Percentiles rank a stretch among this genome's conserved stretches.
Evolutionary conservation across 768 basidiomycete genomes (phyloP).

Genomic region (Boletus pseudo-olivaceus): DNA sequence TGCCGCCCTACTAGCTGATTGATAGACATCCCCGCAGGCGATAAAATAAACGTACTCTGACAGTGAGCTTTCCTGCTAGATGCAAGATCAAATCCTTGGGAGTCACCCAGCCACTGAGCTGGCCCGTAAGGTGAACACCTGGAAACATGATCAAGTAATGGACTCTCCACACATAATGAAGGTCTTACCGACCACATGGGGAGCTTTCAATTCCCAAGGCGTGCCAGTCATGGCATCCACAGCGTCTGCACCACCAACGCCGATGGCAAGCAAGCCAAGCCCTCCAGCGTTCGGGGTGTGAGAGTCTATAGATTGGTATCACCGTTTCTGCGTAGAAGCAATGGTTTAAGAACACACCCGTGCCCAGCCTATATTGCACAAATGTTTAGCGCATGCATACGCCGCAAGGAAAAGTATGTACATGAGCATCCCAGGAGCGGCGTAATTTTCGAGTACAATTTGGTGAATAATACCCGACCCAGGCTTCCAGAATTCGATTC

Average conservation of each 20-base stretch:
- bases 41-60: constrained; percentile 55
- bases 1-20: constrained; percentile 68
- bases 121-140: constrained; percentile 88
- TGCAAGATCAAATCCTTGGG: constrained; percentile 96
- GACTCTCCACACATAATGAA: background rate
- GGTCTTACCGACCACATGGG: constrained; percentile 68
- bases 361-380: constrained; percentile 62
- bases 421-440: constrained; percentile 94
- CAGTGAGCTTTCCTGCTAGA: constrained; percentile 90
- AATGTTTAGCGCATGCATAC: constrained; percentile 1
- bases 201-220: constrained; percentile 96
- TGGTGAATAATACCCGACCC: constrained; percentile 93
- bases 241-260: constrained; percentile 98
- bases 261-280: constrained; percentile 93
- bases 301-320: constrained; percentile 56
- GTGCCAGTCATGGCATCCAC: constrained; percentile 98
- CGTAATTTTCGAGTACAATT: constrained; percentile 97
- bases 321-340: background rate
- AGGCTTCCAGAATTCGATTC: constrained; percentile 97
- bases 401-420: constrained; percentile 31
- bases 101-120: constrained; percentile 87
- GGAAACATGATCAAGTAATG: background rate
- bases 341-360: constrained; percentile 46
- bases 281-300: constrained; percentile 99
- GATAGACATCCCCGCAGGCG: background rate